Base-by-base conservation (phyloP, 176 grass and related monocot species). In the Eleusine indica region DNA sequence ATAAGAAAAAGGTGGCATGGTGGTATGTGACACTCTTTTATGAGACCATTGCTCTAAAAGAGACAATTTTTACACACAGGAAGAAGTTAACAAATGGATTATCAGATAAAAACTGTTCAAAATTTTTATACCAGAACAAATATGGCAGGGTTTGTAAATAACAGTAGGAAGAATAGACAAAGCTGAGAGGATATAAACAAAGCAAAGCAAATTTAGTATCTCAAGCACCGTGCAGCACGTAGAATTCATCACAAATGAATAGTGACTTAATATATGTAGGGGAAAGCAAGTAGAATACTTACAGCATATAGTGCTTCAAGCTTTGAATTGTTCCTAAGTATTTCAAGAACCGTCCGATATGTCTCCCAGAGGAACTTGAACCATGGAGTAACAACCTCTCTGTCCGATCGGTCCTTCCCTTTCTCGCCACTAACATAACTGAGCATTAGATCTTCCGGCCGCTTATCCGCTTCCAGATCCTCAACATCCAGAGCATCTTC, bases 281-380 rank as follows among this genome's bases (percentile, higher is more conserved):
- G 4, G 61, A 41, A 78, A 25, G 7, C 3, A 7, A 25, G 25
- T 68, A 84, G 4, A 83, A 73, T 21, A 78, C 96, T 87, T 88
- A 99, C 96, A 70, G 96, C 96, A 86, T 99, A 99, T 41, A 99
- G 28, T 0, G 89, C 83, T 93, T 99, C 96, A 80, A 99, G 87
- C 68, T 99, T 99, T 42, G 96, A 99, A 83, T 99, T 99, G 70
- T 99, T 99, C 62, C 87, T 87, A 60, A 99, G 66, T 76, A 99
- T 99, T 54, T 99, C 96, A 22, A 99, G 87, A 41, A 99, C 96
- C 1, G 93, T 95, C 78, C 96, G 88, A 71, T 99, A 99, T 32
- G 96, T 96, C 54, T 99, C 96, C 96, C 96, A 99, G 11, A 99
- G 86, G 40, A 99, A 99, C 69, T 99, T 99, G 49, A 99, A 99